Conservation (phyloP, 2,329 filamentous ascomycete species). For the Aspergillus eucalypticola region DNA sequence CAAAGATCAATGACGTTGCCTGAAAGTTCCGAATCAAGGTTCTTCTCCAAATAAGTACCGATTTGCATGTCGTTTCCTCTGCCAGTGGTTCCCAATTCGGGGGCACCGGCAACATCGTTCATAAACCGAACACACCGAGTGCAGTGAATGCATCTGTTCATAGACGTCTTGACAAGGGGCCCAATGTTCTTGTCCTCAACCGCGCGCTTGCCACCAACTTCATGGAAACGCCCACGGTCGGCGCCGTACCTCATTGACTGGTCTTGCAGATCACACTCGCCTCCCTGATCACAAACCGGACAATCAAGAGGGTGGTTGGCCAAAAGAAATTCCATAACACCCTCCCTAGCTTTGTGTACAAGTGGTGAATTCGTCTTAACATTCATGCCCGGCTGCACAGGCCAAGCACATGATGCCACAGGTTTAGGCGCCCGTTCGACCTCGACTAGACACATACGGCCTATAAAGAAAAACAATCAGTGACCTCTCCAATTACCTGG, state of each 20-base stretch:
- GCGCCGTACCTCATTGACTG: slow-evolving; percentile 99
- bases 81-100: slow-evolving; percentile 89
- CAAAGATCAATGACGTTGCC: slow-evolving; percentile 98
- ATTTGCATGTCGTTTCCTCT: slow-evolving; percentile 98
- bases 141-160: slow-evolving; percentile 99
- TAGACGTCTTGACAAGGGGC: slow-evolving; percentile 96
- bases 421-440: slow-evolving; percentile 96
- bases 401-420: slow-evolving; percentile 97
- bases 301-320: slow-evolving; percentile 96
- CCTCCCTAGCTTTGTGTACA: slow-evolving; percentile 95
- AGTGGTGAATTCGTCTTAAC: slow-evolving; percentile 97
- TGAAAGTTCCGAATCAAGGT: slow-evolving; percentile 90
- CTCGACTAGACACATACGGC: slow-evolving; percentile 97
- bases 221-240: slow-evolving; percentile 95
- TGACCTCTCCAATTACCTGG: background rate
- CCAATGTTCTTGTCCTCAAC: slow-evolving; percentile 99
- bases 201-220: slow-evolving; percentile 90
- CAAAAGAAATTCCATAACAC: slow-evolving; percentile 97
- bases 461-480: slow-evolving; percentile 24
- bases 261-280: slow-evolving; percentile 98
- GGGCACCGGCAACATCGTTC: slow-evolving; percentile 94
- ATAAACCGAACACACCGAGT: slow-evolving; percentile 96
- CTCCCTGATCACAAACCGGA: slow-evolving; percentile 97
- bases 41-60: slow-evolving; percentile 93
- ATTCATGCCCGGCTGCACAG: slow-evolving; percentile 97